Evolutionary conservation across 306 rosid genomes (phyloP), one percentile per base, ranked within the genome.

Genomic region (Fragaria nilgerrensis): DNA sequence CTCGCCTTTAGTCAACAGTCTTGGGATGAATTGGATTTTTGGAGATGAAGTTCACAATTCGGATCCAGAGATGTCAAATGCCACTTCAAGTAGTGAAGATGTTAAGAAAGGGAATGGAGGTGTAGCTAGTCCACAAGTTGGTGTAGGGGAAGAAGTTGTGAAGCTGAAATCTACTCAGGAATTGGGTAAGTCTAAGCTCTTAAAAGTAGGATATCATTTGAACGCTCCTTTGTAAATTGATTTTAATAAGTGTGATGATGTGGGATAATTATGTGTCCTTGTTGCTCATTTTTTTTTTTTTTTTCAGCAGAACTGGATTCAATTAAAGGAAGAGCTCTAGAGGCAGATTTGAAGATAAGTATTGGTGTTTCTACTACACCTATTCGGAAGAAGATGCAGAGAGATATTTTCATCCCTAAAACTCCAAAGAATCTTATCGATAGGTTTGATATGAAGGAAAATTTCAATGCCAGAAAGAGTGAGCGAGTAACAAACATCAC

Each of bases 371-470:
- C 64, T 41, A 44, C 64, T 15, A 43, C 43, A 0, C n/a, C 55
- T 19, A 23, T 22, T 12, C 62, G 20, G 15, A 77, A 43, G 7
- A 41, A 41, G 44, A 41, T 0, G 44, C 47, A 34, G 14, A 73
- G 10, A 61, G 14, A 23, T 2, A 9, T 9, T 66, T 47, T 55
- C 8, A 15, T 78, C 52, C 65, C 78, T n/a, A 23, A 53, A 49
- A 63, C 78, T 20, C 80, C 80, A 29, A 71, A 22, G 47, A 73
- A 25, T 45, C 13, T 39, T 12, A 65, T 68, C 23, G 78, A 69
- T 39, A 19, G 22, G 32, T 23, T 2, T 48, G 73, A 69, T 12
- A 70, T 50, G 80, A 84, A 84, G 72, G 84, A 80, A 47, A 84
- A 84, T 44, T 19, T 61, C 10, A 36, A 5, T n/a, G 45, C 32